These are phyloP conservation scores for Delonix regia DNA, from an alignment of 306 rosid species.

Conservation along the genomic window DNA sequence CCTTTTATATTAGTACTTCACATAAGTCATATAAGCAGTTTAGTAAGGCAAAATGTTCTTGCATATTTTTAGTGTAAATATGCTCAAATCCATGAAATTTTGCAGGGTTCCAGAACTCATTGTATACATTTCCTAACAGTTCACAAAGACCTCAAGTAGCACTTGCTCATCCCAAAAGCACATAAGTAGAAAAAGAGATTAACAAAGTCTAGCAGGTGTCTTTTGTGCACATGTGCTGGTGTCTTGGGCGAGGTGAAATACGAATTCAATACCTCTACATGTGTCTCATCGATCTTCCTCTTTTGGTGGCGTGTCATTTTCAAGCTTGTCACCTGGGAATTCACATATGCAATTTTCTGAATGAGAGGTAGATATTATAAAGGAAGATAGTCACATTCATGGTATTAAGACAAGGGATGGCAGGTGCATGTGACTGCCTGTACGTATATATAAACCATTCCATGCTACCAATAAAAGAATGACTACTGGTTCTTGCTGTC, in stretches of 20 bases:
- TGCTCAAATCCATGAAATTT: neutral
- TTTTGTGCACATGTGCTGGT: neutral
- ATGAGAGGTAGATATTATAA: constrained; percentile 22
- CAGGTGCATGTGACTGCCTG: neutral
- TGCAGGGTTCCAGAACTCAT: neutral
- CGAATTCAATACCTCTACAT: constrained; percentile 76
- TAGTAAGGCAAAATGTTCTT: neutral
- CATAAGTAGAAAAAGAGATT: constrained; percentile 4
- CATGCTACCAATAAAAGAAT: constrained; percentile 15
- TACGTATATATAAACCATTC: constrained; percentile 1
- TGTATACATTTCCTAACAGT: neutral
- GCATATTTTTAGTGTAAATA: neutral
- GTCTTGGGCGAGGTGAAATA: constrained; percentile 15
- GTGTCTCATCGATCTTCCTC: constrained; percentile 97
- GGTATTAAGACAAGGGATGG: constrained; percentile 21
- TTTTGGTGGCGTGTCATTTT: constrained; percentile 99
- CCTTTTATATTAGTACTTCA: constrained; percentile 3
- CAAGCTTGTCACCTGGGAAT: constrained; percentile 84
- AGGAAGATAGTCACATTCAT: constrained; percentile 12
- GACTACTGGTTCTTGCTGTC: neutral
- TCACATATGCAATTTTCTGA: constrained; percentile 28
- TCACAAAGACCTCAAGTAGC: constrained; percentile 1
- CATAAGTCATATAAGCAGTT: constrained; percentile 25
- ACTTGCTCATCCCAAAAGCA: constrained; percentile 24
- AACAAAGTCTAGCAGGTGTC: constrained; percentile 13